phyloP scores from a whole-genome alignment of 768 basidiomycete species.

The Lentinula boryana region DNA sequence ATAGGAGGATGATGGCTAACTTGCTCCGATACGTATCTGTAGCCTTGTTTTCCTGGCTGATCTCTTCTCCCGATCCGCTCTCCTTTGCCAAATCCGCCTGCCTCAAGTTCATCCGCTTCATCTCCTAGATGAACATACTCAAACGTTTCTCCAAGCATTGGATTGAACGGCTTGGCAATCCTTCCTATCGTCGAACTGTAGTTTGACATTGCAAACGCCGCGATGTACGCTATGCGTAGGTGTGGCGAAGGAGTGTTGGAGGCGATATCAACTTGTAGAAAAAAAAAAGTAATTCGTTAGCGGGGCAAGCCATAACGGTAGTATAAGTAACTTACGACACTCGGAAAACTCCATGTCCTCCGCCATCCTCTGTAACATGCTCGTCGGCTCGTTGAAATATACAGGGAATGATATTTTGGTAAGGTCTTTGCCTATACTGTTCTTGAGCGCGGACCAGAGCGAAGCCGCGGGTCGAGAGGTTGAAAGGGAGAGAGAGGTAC shows the following conservation, averaged over 20 bases:
- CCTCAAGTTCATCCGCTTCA: background rate
- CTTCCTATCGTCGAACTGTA: slow-evolving; percentile 95
- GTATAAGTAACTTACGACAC: slow-evolving; percentile 50
- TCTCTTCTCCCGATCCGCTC: background rate
- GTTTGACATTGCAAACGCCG: slow-evolving; percentile 97
- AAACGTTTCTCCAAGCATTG: slow-evolving; percentile 92
- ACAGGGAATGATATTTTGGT: slow-evolving; percentile 96
- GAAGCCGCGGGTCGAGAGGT: slow-evolving; percentile 87
- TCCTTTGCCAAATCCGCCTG: background rate
- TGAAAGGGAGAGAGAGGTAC: slow-evolving; percentile 53
- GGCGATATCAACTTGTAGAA: slow-evolving; percentile 71
- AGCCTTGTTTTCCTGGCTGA: slow-evolving; percentile 44
- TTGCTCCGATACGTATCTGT: slow-evolving; percentile 93
- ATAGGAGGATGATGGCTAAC: slow-evolving; percentile 98
- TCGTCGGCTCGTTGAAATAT: slow-evolving; percentile 90
- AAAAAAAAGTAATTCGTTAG: slow-evolving; percentile 2
- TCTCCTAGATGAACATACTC: slow-evolving; percentile 81
- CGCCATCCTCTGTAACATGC: slow-evolving; percentile 96
- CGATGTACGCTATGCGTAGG: slow-evolving; percentile 84
- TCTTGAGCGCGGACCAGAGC: slow-evolving; percentile 92
- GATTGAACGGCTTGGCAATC: slow-evolving; percentile 97
- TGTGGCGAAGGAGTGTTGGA: slow-evolving; percentile 70
- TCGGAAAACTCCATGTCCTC: slow-evolving; percentile 99
- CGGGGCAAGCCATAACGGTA: background rate
- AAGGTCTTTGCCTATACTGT: slow-evolving; percentile 93